These are phyloP conservation scores for Cyclotella baltica DNA, from an alignment of 108 stramenopile species.

Conservation along the genomic window DNA sequence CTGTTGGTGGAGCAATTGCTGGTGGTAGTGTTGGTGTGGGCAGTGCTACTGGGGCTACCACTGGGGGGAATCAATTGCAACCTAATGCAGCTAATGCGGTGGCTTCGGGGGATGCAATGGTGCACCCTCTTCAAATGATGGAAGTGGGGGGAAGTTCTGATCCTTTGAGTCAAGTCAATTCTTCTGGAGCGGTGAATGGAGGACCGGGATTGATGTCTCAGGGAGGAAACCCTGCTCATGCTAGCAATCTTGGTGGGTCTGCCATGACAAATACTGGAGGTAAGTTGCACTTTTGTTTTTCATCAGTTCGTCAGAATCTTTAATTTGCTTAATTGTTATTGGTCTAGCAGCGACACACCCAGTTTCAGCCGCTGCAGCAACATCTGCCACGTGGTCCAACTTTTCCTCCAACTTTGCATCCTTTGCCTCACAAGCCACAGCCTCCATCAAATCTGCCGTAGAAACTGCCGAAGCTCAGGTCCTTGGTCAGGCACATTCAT, in stretches of 20 bases:
- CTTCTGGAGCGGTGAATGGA: not conserved
- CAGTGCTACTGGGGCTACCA: not conserved
- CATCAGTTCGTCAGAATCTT: too few species aligned
- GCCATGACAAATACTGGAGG: not conserved
- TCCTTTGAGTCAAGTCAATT: conserved; percentile 12
- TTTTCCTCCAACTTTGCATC: conserved; percentile 56
- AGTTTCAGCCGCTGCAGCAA: not conserved
- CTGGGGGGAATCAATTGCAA: not conserved
- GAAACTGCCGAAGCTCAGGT: conserved; percentile 28
- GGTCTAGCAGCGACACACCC: not conserved
- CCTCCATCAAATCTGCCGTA: conserved; percentile 45
- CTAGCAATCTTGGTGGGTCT: not conserved
- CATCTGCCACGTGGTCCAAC: conserved; percentile 26
- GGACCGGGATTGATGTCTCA: not conserved
- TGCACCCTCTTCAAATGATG: conserved; percentile 10
- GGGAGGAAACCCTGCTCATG: not conserved
- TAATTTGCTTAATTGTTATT: not conserved
- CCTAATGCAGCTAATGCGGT: not conserved
- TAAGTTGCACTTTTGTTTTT: not conserved
- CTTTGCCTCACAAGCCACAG: conserved; percentile 65
- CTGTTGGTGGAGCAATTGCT: not conserved
- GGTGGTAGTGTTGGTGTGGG: not conserved
- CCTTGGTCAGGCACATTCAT: conserved; percentile 5
- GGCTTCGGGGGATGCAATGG: not conserved
- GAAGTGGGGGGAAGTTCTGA: not conserved